Evolutionary conservation across 2,329 filamentous ascomycete species (phyloP).

Genomic region (Escovopsis sp.): DNA sequence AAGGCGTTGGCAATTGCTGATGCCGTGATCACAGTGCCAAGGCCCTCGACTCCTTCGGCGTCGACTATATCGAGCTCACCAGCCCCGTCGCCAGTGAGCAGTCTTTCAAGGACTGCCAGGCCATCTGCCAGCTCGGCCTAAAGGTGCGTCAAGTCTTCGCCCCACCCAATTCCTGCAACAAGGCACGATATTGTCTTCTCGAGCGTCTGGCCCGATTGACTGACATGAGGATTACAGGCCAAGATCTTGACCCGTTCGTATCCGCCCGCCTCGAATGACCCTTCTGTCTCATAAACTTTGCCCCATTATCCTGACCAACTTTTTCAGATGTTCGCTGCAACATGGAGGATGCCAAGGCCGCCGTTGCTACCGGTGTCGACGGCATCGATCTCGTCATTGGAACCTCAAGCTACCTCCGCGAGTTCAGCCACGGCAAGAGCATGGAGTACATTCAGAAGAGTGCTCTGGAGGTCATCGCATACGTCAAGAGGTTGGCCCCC

Average conservation of each 20-base stretch:
- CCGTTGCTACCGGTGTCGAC: constrained; percentile 66
- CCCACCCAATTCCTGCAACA: not conserved
- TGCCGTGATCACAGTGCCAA: constrained; percentile 5
- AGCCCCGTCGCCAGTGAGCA: constrained; percentile 74
- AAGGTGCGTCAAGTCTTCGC: constrained; percentile 46
- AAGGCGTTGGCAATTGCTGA: not conserved
- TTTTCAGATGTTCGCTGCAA: constrained; percentile 9
- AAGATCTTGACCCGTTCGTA: constrained; percentile 18
- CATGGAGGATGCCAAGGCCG: constrained; percentile 40
- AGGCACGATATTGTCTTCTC: no score
- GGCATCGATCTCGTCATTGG: constrained; percentile 75
- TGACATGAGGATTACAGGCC: constrained; percentile 6
- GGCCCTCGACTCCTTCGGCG: constrained; percentile 38
- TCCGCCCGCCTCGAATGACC: not conserved
- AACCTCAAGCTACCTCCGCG: constrained; percentile 65
- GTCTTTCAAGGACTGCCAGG: constrained; percentile 72
- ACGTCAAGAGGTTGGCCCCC: constrained; percentile 58
- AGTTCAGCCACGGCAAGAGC: constrained; percentile 81
- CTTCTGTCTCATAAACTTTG: not conserved
- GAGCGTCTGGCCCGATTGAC: not conserved
- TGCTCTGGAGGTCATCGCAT: constrained; percentile 71
- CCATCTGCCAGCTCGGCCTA: constrained; percentile 86
- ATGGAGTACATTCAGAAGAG: constrained; percentile 63
- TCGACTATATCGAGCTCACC: constrained; percentile 50
- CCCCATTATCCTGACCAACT: not conserved